phyloP scores from a whole-genome alignment of 352 stramenopile species.

The Globisporangium emineosum region DNA sequence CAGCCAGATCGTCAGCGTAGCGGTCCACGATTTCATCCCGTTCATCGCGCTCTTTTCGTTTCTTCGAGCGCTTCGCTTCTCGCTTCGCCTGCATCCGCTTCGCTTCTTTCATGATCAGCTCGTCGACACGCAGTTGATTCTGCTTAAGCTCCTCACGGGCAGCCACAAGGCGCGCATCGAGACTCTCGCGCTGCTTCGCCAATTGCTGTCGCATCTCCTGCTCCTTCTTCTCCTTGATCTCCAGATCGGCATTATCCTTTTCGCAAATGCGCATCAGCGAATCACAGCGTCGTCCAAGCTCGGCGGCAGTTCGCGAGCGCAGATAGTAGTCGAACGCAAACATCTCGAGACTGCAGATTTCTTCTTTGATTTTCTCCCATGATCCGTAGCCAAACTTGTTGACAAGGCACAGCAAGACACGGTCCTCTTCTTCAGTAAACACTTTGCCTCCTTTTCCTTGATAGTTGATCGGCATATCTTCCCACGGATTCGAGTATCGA shows the following conservation, averaged over 20 bases:
- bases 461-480: conserved; percentile 88
- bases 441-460: conserved; percentile 90
- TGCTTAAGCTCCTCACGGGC: conserved; percentile 72
- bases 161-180: conserved; percentile 59
- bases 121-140: conserved; percentile 75
- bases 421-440: conserved; percentile 98
- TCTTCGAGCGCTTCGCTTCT: conserved; percentile 77
- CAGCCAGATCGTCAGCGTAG: conserved; percentile 45
- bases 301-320: conserved; percentile 92
- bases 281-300: conserved; percentile 96
- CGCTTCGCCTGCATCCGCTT: conserved; percentile 83
- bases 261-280: conserved; percentile 94
- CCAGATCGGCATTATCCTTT: conserved; percentile 88
- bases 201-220: conserved; percentile 54
- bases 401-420: conserved; percentile 96
- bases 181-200: conserved; percentile 63
- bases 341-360: conserved; percentile 89
- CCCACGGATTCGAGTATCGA: conserved; percentile 79
- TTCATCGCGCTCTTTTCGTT: conserved; percentile 68
- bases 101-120: conserved; percentile 87
- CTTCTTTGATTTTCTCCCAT: conserved; percentile 96
- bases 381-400: conserved; percentile 96
- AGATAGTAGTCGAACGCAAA: conserved; percentile 99
- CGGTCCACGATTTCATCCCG: conserved; percentile 69
- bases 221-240: conserved; percentile 78